Evolutionary conservation across 805 yeast species (phyloP).

Genomic region (Metschnikowia cubensis): DNA sequence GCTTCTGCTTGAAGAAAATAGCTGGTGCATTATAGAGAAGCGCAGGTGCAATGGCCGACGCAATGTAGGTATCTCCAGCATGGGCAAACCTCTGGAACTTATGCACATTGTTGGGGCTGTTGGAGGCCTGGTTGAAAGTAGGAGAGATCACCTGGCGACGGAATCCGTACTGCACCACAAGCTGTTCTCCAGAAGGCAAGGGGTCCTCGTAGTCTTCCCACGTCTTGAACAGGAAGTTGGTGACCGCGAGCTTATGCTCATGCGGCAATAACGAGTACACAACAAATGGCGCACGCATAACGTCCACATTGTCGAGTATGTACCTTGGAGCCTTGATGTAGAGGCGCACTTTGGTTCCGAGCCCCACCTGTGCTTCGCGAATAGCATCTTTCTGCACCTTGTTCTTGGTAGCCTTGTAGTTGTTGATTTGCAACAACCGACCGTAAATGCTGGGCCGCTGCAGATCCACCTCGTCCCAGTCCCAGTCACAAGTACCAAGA

Average conservation of each 20-base stretch:
- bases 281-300: slow-evolving; percentile 48
- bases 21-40: slow-evolving; percentile 83
- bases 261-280: slow-evolving; percentile 74
- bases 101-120: slow-evolving; percentile 79
- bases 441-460: slow-evolving; percentile 76
- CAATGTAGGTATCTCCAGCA: slow-evolving; percentile 63
- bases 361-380: slow-evolving; percentile 37
- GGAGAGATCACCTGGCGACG: slow-evolving; percentile 84
- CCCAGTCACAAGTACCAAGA: slow-evolving; percentile 80
- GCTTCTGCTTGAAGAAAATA: slow-evolving; percentile 57
- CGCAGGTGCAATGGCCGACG: slow-evolving; percentile 85
- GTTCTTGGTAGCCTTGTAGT: slow-evolving; percentile 72
- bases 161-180: slow-evolving; percentile 90
- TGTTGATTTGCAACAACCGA: slow-evolving; percentile 67
- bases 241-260: slow-evolving; percentile 82
- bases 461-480: slow-evolving; percentile 74
- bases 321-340: slow-evolving; percentile 54
- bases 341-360: slow-evolving; percentile 63
- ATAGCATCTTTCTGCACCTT: slow-evolving; percentile 58
- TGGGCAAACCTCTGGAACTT: slow-evolving; percentile 82
- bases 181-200: slow-evolving; percentile 72
- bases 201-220: slow-evolving; percentile 91
- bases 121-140: slow-evolving; percentile 71
- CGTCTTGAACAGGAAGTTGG: slow-evolving; percentile 75
- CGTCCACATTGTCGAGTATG: slow-evolving; percentile 41